Evolutionary conservation across 495 filamentous ascomycete genomes (phyloP).

Genomic region (Xylaria curta): DNA sequence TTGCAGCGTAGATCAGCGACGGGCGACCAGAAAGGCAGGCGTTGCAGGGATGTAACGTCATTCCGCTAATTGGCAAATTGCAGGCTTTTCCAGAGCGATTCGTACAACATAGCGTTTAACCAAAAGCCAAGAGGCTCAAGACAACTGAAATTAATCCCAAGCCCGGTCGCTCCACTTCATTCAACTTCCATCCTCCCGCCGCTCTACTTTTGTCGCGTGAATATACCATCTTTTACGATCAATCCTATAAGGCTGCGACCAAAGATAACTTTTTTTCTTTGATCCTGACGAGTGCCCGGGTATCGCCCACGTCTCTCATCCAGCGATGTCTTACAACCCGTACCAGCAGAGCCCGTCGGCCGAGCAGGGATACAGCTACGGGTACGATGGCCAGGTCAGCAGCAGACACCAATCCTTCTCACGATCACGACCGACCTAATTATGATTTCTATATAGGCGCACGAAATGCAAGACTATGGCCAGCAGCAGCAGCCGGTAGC

Average conservation of each 20-base stretch:
- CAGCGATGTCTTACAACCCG: conserved; percentile 52
- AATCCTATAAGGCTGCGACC: background rate
- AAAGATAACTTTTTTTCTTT: background rate
- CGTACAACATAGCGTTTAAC: background rate
- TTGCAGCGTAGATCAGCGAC: background rate
- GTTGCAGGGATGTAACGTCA: conserved; percentile 4
- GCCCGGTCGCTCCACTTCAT: conserved; percentile 19
- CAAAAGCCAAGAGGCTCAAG: conserved; percentile 15
- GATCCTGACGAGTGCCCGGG: background rate
- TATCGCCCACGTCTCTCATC: background rate
- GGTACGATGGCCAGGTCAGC: conserved; percentile 36
- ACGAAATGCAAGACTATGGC: conserved; percentile 48
- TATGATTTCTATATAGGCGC: conserved; percentile 33
- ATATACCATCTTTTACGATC: background rate
- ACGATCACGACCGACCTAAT: background rate
- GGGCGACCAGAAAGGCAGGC: background rate
- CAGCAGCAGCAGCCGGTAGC: conserved; percentile 36
- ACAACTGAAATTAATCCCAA: conserved; percentile 6
- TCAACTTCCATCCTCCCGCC: background rate
- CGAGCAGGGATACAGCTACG: conserved; percentile 55
- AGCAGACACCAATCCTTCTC: background rate
- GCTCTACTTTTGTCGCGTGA: background rate
- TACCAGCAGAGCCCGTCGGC: conserved; percentile 52
- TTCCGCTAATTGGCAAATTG: conserved; percentile 10
- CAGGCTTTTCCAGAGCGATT: conserved; percentile 5